Conservation (phyloP, 192 early-diverging fungal species). For the Linnemannia elongata region DNA sequence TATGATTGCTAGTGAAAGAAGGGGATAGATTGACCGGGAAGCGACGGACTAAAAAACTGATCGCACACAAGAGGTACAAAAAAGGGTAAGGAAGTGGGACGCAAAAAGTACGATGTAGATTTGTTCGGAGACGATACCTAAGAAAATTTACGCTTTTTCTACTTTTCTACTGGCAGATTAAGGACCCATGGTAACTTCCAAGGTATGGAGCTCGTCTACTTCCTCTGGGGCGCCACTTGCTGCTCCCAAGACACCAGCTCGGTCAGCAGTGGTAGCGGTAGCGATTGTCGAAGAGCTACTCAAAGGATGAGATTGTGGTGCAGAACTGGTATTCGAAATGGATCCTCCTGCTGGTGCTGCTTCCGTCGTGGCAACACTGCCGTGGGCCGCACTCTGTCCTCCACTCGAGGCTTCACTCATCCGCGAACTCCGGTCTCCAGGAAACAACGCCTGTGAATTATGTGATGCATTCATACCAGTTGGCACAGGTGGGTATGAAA, state of each 20-base stretch:
- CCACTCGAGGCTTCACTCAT: slow-evolving; percentile 13
- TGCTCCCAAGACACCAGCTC: too few species aligned
- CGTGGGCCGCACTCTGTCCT: not conserved
- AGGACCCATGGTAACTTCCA: not conserved
- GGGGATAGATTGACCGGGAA: not conserved
- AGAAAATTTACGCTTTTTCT: not conserved
- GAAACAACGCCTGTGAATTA: not conserved
- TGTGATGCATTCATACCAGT: not conserved
- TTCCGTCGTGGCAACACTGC: not conserved
- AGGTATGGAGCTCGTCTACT: not conserved
- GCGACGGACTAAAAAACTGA: not conserved
- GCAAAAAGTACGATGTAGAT: not conserved
- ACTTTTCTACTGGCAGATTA: not conserved
- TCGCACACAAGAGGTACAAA: not conserved
- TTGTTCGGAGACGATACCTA: not conserved
- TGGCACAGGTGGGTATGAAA: slow-evolving; percentile 4
- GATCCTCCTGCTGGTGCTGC: not conserved
- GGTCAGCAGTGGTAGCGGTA: too few species aligned
- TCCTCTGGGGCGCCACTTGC: not conserved
- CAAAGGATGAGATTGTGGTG: not conserved
- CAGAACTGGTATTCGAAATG: not conserved
- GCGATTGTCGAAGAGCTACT: not conserved
- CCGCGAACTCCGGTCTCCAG: slow-evolving; percentile 8
- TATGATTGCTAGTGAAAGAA: not conserved
- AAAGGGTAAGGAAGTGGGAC: not conserved